These are phyloP conservation scores for Clarireedia sp. DNA, from an alignment of 2,329 filamentous ascomycete species.

Conservation along the genomic window DNA sequence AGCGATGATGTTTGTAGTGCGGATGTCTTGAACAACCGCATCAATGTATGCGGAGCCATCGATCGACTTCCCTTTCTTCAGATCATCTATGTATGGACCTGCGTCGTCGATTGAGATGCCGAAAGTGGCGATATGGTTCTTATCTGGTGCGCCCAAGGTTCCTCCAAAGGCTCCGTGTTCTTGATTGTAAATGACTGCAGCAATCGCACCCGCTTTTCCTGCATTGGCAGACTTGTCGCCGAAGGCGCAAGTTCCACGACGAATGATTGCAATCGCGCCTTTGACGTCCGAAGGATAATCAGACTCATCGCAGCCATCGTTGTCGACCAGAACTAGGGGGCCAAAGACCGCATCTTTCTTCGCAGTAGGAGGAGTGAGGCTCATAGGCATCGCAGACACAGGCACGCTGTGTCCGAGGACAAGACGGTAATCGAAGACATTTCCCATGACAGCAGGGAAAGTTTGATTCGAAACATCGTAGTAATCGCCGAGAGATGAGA, in stretches of 20 bases:
- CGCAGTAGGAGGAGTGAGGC: slow-evolving; percentile 58
- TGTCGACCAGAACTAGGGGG: slow-evolving; percentile 50
- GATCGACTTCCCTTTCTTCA: slow-evolving; percentile 43
- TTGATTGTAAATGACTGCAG: slow-evolving; percentile 58
- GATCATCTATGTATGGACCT: slow-evolving; percentile 43
- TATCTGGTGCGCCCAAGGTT: slow-evolving; percentile 55
- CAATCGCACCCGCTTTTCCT: slow-evolving; percentile 60
- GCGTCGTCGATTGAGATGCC: slow-evolving; percentile 56
- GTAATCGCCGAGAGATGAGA: slow-evolving; percentile 49
- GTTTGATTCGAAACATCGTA: slow-evolving; percentile 56
- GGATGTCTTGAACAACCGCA: slow-evolving; percentile 39
- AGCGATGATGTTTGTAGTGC: slow-evolving; percentile 48
- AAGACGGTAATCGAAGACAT: slow-evolving; percentile 50
- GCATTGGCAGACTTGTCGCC: slow-evolving; percentile 62
- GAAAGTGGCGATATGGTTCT: slow-evolving; percentile 59
- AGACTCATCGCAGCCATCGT: slow-evolving; percentile 53
- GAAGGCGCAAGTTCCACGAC: slow-evolving; percentile 63
- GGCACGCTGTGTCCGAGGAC: slow-evolving; percentile 46
- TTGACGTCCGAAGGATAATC: slow-evolving; percentile 54
- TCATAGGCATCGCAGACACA: slow-evolving; percentile 47
- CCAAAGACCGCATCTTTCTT: slow-evolving; percentile 51
- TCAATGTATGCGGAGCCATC: slow-evolving; percentile 53
- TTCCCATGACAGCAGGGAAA: slow-evolving; percentile 55
- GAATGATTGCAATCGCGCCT: slow-evolving; percentile 63
- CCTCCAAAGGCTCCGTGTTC: slow-evolving; percentile 50